These are phyloP conservation scores for Paraglomus brasilianum DNA, from an alignment of 192 early-diverging fungal genomes.

Conservation along the genomic window DNA sequence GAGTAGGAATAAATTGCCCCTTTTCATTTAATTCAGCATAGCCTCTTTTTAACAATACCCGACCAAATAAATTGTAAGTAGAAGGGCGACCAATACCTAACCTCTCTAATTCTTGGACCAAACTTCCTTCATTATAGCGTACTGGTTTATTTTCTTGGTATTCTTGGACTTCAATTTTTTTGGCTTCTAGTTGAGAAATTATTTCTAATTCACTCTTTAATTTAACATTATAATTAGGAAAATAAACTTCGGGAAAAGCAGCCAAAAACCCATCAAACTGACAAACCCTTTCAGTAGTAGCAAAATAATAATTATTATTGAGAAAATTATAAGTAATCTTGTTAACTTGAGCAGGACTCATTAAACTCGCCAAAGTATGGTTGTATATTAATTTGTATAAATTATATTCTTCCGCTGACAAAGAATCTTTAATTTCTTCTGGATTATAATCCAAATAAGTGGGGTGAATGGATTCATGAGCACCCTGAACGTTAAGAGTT, in stretches of 20 bases:
- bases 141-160: constrained; percentile 18
- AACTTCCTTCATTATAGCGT: constrained; percentile 13
- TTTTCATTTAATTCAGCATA: constrained; percentile 16
- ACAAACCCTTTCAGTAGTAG: constrained; percentile 2
- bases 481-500: constrained; percentile 1
- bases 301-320: constrained; percentile 18
- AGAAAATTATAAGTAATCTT: constrained; percentile 19
- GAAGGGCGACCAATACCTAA: constrained; percentile 11
- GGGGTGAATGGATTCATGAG: constrained; percentile 5
- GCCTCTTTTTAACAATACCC: constrained; percentile 6
- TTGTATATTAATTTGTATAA: constrained; percentile 9
- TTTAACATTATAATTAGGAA: constrained; percentile 19
- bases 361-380: constrained; percentile 15
- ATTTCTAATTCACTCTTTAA: constrained; percentile 7
- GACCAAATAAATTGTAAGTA: background rate
- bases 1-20: constrained; percentile 13
- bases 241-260: constrained; percentile 8
- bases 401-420: constrained; percentile 8
- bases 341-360: constrained; percentile 12
- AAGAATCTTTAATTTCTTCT: constrained; percentile 7
- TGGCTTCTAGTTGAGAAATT: constrained; percentile 17
- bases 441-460: constrained; percentile 18
- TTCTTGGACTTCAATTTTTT: constrained; percentile 16
- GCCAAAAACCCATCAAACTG: constrained; percentile 16
- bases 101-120: constrained; percentile 15